These are phyloP conservation scores for Nemophila menziesii DNA, from an alignment of 257 asterid genomes.

Conservation along the genomic window DNA sequence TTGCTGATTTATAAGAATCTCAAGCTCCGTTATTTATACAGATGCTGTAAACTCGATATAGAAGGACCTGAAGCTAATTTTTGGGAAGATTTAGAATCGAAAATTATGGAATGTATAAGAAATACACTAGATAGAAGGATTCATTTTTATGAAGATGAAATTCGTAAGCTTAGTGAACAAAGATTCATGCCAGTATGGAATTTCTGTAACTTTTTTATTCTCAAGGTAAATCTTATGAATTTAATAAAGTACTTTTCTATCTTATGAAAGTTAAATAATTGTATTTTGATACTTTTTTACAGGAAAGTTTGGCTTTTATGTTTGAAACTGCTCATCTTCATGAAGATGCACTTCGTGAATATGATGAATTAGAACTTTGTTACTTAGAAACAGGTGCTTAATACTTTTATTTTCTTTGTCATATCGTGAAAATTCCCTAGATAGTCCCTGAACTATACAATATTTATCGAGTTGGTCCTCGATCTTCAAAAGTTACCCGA, in stretches of 20 bases:
- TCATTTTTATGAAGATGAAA: constrained; percentile 95
- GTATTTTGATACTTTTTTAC: constrained; percentile 11
- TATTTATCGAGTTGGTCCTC: too few relatives aligned
- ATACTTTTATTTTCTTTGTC: constrained; percentile 14
- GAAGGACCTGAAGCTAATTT: constrained; percentile 77
- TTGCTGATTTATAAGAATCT: neutral
- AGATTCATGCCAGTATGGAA: constrained; percentile 96
- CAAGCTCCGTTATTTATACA: constrained; percentile 8
- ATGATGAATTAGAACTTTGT: constrained; percentile 97
- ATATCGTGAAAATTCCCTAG: too few relatives aligned
- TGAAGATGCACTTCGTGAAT: constrained; percentile 98
- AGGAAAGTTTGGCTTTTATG: constrained; percentile 99
- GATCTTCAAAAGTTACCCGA: too few relatives aligned
- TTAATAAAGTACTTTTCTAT: neutral
- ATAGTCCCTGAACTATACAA: too few relatives aligned
- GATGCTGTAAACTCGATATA: constrained; percentile 93
- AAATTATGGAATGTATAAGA: constrained; percentile 75
- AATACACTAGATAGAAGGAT: constrained; percentile 88
- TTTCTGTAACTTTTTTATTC: constrained; percentile 89
- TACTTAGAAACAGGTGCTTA: constrained; percentile 89
- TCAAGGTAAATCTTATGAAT: constrained; percentile 39
- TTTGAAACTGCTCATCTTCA: constrained; percentile 93
- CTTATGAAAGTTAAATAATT: neutral
- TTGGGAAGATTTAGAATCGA: constrained; percentile 90
- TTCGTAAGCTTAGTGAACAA: constrained; percentile 95